phyloP scores from a whole-genome alignment of 2,329 filamentous ascomycete species.

The Lasiodiplodia sp. region DNA sequence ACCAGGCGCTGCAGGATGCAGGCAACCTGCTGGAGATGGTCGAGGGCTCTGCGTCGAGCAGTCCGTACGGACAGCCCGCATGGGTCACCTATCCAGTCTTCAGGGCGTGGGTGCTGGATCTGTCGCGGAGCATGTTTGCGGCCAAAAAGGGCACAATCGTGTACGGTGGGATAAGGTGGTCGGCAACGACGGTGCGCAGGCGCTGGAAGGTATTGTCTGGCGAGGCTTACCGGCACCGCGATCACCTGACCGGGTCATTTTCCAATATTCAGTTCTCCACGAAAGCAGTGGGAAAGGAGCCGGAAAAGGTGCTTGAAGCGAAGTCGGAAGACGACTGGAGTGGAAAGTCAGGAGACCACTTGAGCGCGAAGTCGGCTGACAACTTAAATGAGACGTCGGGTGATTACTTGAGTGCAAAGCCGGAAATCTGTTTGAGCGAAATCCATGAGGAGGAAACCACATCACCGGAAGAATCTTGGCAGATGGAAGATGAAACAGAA shows the following conservation, averaged over 20 bases:
- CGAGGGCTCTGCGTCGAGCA: constrained; percentile 6
- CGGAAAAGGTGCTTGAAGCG: neutral
- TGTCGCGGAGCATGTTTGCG: constrained; percentile 12
- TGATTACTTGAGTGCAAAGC: neutral
- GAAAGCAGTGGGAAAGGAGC: neutral
- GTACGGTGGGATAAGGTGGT: constrained; percentile 27
- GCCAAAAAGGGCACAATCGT: constrained; percentile 6
- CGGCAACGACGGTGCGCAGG: constrained; percentile 7
- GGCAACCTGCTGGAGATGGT: constrained; percentile 15
- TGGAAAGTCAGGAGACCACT: neutral
- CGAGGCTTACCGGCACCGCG: constrained; percentile 12
- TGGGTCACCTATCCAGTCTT: constrained; percentile 28
- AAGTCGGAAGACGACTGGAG: neutral
- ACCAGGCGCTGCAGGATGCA: constrained; percentile 22
- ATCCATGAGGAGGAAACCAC: neutral
- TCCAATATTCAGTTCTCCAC: constrained; percentile 22
- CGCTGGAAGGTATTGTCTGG: constrained; percentile 27
- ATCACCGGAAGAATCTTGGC: neutral
- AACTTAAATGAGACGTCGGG: neutral
- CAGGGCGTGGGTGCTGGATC: constrained; percentile 24
- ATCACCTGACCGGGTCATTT: constrained; percentile 18
- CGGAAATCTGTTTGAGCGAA: neutral
- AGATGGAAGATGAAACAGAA: neutral
- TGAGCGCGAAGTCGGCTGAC: neutral
- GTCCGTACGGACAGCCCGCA: constrained; percentile 23